Base-by-base conservation (phyloP, 768 basidiomycete species). In the Leccinum obscurum region DNA sequence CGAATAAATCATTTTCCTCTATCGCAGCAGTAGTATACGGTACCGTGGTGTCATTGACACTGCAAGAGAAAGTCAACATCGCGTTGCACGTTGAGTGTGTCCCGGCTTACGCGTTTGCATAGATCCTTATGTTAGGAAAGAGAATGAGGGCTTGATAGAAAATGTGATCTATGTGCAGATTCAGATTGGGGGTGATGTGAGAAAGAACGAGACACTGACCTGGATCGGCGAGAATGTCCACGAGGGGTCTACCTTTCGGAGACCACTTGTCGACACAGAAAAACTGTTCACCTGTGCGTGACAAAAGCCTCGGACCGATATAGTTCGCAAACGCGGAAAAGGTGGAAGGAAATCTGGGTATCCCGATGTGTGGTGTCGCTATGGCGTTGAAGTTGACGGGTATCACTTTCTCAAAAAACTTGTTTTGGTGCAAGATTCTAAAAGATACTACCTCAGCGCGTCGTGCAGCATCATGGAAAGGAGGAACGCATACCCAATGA, bases 351-450 rank as follows among this genome's bases (percentile, higher is more conserved):
- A 88, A 87, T 66, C 78, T 77, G 4, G 85, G 85, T 7, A 93
- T 80, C 14, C 93, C 93, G 44, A 93, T 78, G 62, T 92, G 88
- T 2, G 93, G 93, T 0, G 93, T 92, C 44, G 93, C 90, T 54
- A 95, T 75, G 0, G 93, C 92, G 56, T 84, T 85, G 72, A 95
- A 95, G 71, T 92, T 93, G 56, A 90, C 81, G 1, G 93, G 91
- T 30, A 76, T 73, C 48, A 93, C 81, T 2, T 77, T 75, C 2
- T 86, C 78, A 68, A 95, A 95, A 77, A 94, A 92, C 7, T 80
- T 78, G 51, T 81, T 80, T 57, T 88, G 86, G 59, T 85, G 75
- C 32, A 93, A 76, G 50, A 90, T 82, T 3, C 88, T 89, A 11
- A 34, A 20, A 44, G 26, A 17, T 32, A 3, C 22, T 15, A 20